Base-by-base conservation (phyloP, 2,329 filamentous ascomycete species). In the Ophiostoma piceae region DNA sequence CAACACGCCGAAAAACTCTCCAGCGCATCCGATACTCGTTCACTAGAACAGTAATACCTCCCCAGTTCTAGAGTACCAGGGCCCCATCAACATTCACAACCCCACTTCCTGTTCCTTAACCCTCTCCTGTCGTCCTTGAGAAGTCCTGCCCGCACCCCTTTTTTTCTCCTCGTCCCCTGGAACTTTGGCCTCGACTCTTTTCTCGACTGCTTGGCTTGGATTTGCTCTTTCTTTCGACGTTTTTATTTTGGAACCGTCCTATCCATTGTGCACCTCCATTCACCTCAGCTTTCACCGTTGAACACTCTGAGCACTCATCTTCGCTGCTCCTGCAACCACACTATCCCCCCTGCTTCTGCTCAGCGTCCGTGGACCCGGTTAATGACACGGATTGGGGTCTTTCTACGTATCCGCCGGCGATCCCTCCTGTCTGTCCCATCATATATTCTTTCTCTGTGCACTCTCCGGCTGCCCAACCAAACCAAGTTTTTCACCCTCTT, bases 391-490 rank as follows among this genome's bases (percentile, higher is more conserved):
- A 64, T 43, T 70, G 57, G 37, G 64, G 62, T 64, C 60, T 70
- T 51, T 64, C 64, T 60, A 57, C 65, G 60, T 60, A 70, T 57
- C 67, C 47, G 65, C 71, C 69, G 65, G 26, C 69, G 71, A 72
- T 72, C 69, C 64, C 62, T 43, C 66, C 57, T 68, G 64, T 60
- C 22, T 35, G 35, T 67, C 43, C 62, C 39, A 29, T 62, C 57
- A 60, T 60, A 60, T 60, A 60, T 60, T 60, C 22, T 32, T 62
- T 26, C 26, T 62, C 26, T 62, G 51, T 57, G 66, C 39, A 43
- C 39, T 35, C 47, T 54, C 19, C 37, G 67, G 47, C 67, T 57
- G 29, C 62, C 67, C 69, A 71, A 69, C 43, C 19, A 68, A 68
- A 65, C 69, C 64, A 69, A 41, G 47, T 64, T 68, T 71, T 62